A percentile compares a stretch with the other conserved stretches of the same genome.
These are phyloP conservation scores for Nakazawaea sp. DNA, from an alignment of 805 yeast species.

Conservation along the genomic window DNA sequence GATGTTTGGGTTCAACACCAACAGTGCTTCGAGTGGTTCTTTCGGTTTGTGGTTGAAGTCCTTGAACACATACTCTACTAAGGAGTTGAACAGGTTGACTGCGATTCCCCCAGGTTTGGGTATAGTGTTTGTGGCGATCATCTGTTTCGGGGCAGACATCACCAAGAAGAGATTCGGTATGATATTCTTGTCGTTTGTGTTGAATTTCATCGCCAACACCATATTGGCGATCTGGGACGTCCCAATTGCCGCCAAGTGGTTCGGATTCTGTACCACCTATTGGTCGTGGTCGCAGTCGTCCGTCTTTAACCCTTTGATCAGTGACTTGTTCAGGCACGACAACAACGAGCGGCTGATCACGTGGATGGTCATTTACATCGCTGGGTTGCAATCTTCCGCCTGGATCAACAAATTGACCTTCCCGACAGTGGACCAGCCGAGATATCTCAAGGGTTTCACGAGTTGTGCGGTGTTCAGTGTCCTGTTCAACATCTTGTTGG, in stretches of 20 bases:
- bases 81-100: slow-evolving; percentile 40
- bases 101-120: slow-evolving; percentile 57
- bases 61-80: slow-evolving; percentile 33
- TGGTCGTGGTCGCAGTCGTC: slow-evolving; percentile 64
- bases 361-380: slow-evolving; percentile 48
- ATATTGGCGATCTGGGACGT: slow-evolving; percentile 57
- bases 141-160: slow-evolving; percentile 46
- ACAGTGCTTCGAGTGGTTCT: slow-evolving; percentile 51
- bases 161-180: slow-evolving; percentile 49
- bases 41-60: slow-evolving; percentile 59
- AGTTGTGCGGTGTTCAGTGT: slow-evolving; percentile 35
- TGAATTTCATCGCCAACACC: slow-evolving; percentile 48
- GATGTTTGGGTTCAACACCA: slow-evolving; percentile 58
- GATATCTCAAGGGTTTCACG: slow-evolving; percentile 45
- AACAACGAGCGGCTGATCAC: slow-evolving; percentile 48
- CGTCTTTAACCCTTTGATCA: slow-evolving; percentile 50
- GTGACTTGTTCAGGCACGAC: slow-evolving; percentile 52
- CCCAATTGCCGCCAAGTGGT: slow-evolving; percentile 53
- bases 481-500: slow-evolving; percentile 18
- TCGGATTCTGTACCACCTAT: slow-evolving; percentile 52
- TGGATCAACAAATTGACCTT: slow-evolving; percentile 25
- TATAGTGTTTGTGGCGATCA: slow-evolving; percentile 36
- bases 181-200: slow-evolving; percentile 42
- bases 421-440: slow-evolving; percentile 53
- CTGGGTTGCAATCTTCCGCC: slow-evolving; percentile 33